Conservation (phyloP, 169 alveolate species). For the Besnoitia besnoiti region DNA sequence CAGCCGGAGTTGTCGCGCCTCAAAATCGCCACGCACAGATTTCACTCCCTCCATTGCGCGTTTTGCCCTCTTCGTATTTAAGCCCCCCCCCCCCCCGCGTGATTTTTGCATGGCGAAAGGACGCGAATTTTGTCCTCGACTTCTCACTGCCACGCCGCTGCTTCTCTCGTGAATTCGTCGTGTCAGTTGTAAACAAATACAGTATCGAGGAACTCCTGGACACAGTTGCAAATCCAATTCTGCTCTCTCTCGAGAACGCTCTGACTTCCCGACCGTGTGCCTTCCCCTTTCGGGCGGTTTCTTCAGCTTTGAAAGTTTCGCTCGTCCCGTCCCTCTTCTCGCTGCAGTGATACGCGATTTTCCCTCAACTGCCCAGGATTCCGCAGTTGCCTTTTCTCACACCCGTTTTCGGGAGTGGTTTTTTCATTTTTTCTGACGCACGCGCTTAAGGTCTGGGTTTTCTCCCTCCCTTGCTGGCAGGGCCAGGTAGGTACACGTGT, state of each 20-base stretch:
- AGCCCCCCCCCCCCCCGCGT: not conserved
- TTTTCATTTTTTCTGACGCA: no score
- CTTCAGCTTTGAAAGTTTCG: not conserved
- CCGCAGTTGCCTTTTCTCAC: not conserved
- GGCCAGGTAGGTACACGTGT: no score
- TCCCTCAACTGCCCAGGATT: not conserved
- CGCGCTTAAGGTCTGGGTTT: no score
- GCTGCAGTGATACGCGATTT: not conserved
- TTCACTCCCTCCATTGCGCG: no score
- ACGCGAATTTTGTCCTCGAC: not conserved
- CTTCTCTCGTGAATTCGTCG: not conserved
- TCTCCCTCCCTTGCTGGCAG: no score
- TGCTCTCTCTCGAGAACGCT: not conserved
- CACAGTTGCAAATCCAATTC: not conserved
- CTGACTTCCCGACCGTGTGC: not conserved
- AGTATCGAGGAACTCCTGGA: not conserved
- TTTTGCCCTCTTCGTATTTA: not conserved
- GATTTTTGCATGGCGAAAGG: no score
- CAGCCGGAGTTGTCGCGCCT: no score
- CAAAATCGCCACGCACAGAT: no score
- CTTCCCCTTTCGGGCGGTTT: not conserved
- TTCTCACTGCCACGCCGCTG: not conserved
- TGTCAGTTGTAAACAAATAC: not conserved
- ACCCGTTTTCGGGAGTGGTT: not conserved
- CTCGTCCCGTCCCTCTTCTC: not conserved